phyloP scores from a whole-genome alignment of 805 yeast species.

The Teunomyces aglyptinius region DNA sequence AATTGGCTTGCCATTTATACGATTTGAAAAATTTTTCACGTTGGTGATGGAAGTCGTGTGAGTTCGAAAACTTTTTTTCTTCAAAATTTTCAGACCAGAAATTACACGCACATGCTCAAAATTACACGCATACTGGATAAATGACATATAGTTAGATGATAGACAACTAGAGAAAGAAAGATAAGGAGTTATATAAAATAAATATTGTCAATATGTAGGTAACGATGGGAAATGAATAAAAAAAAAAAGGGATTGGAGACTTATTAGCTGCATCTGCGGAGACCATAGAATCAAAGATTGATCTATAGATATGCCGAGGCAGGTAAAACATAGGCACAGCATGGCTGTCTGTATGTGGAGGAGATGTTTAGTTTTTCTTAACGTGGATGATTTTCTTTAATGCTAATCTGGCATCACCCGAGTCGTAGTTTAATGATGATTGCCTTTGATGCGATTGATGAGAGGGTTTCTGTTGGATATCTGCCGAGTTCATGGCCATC shows the following conservation, averaged over 20 bases:
- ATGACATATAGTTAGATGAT: no score
- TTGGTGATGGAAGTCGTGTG: constrained; percentile 7
- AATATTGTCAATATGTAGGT: neutral
- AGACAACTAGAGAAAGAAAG: constrained; percentile 1
- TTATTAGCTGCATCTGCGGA: neutral
- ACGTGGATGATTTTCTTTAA: constrained; percentile 35
- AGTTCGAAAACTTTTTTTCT: neutral
- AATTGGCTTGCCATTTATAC: constrained; percentile 4
- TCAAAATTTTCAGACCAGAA: neutral
- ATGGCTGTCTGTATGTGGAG: neutral
- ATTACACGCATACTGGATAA: neutral
- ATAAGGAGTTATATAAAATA: neutral
- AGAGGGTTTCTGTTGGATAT: neutral
- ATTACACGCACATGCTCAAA: neutral
- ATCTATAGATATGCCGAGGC: neutral
- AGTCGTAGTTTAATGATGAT: constrained; percentile 19
- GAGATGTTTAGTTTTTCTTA: constrained; percentile 19
- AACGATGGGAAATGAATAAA: constrained; percentile 2
- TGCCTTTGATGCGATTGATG: neutral
- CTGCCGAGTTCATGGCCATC: constrained; percentile 12
- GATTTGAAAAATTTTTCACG: constrained; percentile 13
- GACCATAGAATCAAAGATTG: constrained; percentile 1
- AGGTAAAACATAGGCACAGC: neutral
- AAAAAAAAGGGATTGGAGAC: neutral
- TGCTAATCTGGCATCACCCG: constrained; percentile 38